These are phyloP conservation scores for Xylaria multiplex DNA, from an alignment of 2,329 filamentous ascomycete species.

Conservation along the genomic window DNA sequence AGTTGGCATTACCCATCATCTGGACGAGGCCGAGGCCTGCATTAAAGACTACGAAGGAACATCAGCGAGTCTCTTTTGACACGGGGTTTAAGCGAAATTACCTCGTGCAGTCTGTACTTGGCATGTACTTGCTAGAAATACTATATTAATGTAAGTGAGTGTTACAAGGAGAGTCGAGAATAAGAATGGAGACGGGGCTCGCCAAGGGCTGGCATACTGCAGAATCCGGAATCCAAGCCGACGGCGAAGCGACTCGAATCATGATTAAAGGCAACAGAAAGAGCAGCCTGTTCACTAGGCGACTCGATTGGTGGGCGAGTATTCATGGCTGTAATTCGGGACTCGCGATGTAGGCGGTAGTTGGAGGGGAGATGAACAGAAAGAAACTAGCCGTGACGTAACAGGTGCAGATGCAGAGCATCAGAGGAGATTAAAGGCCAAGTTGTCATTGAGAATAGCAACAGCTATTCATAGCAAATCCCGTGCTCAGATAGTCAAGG, in stretches of 20 bases:
- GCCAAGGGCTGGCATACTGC: conserved; percentile 65
- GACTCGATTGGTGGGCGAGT: conserved; percentile 86
- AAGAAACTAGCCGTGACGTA: conserved; percentile 33
- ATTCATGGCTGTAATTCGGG: conserved; percentile 72
- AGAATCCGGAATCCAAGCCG: conserved; percentile 86
- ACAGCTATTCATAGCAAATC: conserved; percentile 26
- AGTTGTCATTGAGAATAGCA: conserved; percentile 31
- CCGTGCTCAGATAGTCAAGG: conserved; percentile 14
- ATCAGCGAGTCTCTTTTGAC: conserved; percentile 9
- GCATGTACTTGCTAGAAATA: conserved; percentile 78
- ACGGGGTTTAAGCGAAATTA: conserved; percentile 38
- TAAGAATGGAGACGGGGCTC: conserved; percentile 2
- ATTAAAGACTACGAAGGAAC: conserved; percentile 64
- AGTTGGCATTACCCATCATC: conserved; percentile 89
- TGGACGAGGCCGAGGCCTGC: conserved; percentile 83
- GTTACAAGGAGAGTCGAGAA: conserved; percentile 14
- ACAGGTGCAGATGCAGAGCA: conserved; percentile 40
- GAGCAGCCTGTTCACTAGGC: conserved; percentile 75
- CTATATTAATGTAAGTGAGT: conserved; percentile 56
- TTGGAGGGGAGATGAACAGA: conserved; percentile 27
- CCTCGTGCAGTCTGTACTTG: conserved; percentile 69
- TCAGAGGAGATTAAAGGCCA: conserved; percentile 41
- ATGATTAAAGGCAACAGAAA: conserved; percentile 87
- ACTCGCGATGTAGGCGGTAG: conserved; percentile 13
- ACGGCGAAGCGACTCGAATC: conserved; percentile 88